phyloP scores from a whole-genome alignment of 1,139 yeast genomes.

The Pichia terricola region DNA sequence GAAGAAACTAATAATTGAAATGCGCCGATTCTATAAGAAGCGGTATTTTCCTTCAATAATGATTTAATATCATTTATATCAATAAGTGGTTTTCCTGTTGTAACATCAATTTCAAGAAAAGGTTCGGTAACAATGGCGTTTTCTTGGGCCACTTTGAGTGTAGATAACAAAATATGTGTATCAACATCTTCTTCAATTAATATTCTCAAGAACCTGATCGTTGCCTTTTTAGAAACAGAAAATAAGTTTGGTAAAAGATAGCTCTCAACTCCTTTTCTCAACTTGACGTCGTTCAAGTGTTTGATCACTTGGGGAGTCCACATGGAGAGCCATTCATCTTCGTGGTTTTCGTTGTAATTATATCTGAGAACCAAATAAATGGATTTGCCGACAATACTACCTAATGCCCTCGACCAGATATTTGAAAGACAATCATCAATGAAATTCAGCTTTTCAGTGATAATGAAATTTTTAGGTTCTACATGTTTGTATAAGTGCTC shows the following conservation, averaged over 20 bases:
- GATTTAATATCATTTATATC: constrained; percentile 28
- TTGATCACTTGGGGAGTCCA: constrained; percentile 41
- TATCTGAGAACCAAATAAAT: constrained; percentile 37
- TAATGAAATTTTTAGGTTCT: constrained; percentile 30
- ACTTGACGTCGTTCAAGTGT: constrained; percentile 26
- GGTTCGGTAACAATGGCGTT: constrained; percentile 45
- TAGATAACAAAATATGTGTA: constrained; percentile 39
- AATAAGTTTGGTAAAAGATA: constrained; percentile 60
- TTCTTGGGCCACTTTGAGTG: constrained; percentile 58
- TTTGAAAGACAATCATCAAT: constrained; percentile 35
- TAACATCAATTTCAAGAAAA: constrained; percentile 28
- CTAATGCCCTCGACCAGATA: constrained; percentile 51
- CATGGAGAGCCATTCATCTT: constrained; percentile 36
- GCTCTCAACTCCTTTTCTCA: constrained; percentile 41
- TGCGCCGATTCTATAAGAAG: constrained; percentile 44
- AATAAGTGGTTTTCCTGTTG: constrained; percentile 23
- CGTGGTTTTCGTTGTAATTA: constrained; percentile 17
- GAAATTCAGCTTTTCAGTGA: constrained; percentile 36
- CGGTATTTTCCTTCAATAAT: constrained; percentile 34
- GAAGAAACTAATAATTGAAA: constrained; percentile 54
- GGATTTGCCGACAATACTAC: constrained; percentile 61
- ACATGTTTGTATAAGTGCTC: constrained; percentile 46
- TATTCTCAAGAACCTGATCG: constrained; percentile 29
- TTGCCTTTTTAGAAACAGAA: constrained; percentile 37
- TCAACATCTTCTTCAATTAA: constrained; percentile 19